Evolutionary conservation across 768 basidiomycete species (phyloP).

Genomic region (Naganishia kalamii): DNA sequence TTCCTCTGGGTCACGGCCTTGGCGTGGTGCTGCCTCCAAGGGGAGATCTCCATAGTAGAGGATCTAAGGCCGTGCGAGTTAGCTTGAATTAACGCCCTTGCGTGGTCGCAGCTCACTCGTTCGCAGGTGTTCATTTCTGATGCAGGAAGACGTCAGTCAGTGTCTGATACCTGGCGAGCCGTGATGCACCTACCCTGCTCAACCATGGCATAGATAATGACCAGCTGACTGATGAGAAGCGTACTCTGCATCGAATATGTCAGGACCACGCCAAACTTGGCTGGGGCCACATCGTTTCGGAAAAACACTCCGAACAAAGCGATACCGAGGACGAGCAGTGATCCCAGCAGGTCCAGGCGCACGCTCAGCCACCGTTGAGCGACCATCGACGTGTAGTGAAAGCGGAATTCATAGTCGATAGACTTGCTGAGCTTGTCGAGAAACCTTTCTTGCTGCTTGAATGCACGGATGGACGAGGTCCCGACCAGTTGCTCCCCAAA

Average conservation of each 20-base stretch:
- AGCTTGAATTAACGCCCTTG: background rate
- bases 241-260: slow-evolving; percentile 50
- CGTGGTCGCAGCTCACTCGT: slow-evolving; percentile 50
- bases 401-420: slow-evolving; percentile 8
- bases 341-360: slow-evolving; percentile 62
- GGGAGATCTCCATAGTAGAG: slow-evolving; percentile 68
- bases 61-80: slow-evolving; percentile 56
- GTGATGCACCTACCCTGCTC: background rate
- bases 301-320: slow-evolving; percentile 63
- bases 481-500: slow-evolving; percentile 24
- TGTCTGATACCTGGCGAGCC: background rate
- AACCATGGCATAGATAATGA: background rate
- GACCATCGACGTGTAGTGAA: slow-evolving; percentile 7
- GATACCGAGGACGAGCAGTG: slow-evolving; percentile 64
- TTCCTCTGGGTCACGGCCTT: slow-evolving; percentile 51
- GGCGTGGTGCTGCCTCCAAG: slow-evolving; percentile 60
- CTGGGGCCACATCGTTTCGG: slow-evolving; percentile 55
- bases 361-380: slow-evolving; percentile 54
- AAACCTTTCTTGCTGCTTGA: slow-evolving; percentile 20
- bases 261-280: slow-evolving; percentile 60
- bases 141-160: background rate
- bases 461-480: slow-evolving; percentile 24
- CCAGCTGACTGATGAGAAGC: slow-evolving; percentile 23
- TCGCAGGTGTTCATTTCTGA: slow-evolving; percentile 60
- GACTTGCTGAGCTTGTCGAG: slow-evolving; percentile 16